Conservation (phyloP, 1,139 yeast genomes). For the Kodamaea arcana region DNA sequence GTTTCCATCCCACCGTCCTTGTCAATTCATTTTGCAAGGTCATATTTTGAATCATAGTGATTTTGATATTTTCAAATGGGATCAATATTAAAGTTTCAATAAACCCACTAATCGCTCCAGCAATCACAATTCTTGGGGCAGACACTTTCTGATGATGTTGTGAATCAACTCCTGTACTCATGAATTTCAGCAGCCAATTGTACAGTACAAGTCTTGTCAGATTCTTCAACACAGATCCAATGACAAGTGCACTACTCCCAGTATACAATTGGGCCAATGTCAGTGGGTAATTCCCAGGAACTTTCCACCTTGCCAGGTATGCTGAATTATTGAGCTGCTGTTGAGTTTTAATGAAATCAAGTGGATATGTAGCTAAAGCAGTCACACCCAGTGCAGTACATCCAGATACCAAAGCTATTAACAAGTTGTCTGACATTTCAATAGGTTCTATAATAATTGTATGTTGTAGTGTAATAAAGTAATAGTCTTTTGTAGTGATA, state of each 20-base stretch:
- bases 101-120: slow-evolving; percentile 83
- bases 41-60: slow-evolving; percentile 76
- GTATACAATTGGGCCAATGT: slow-evolving; percentile 49
- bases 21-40: slow-evolving; percentile 33
- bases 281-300: slow-evolving; percentile 38
- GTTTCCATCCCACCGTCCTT: slow-evolving; percentile 14
- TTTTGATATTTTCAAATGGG: slow-evolving; percentile 88
- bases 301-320: slow-evolving; percentile 34
- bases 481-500: too few relatives aligned
- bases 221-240: slow-evolving; percentile 73
- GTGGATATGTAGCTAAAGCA: slow-evolving; percentile 73
- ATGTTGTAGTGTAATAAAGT: too few relatives aligned
- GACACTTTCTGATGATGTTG: slow-evolving; percentile 43
- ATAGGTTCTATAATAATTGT: too few relatives aligned
- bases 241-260: slow-evolving; percentile 77
- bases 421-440: slow-evolving; percentile 25
- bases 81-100: slow-evolving; percentile 79
- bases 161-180: slow-evolving; percentile 52
- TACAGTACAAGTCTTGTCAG: slow-evolving; percentile 69
- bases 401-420: slow-evolving; percentile 72
- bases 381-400: slow-evolving; percentile 70
- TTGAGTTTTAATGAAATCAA: slow-evolving; percentile 77
- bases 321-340: slow-evolving; percentile 54
- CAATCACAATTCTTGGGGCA: slow-evolving; percentile 72
- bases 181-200: slow-evolving; percentile 70